Base-by-base conservation (phyloP, 345 rosid genomes). In the Gossypium mustelinum region DNA sequence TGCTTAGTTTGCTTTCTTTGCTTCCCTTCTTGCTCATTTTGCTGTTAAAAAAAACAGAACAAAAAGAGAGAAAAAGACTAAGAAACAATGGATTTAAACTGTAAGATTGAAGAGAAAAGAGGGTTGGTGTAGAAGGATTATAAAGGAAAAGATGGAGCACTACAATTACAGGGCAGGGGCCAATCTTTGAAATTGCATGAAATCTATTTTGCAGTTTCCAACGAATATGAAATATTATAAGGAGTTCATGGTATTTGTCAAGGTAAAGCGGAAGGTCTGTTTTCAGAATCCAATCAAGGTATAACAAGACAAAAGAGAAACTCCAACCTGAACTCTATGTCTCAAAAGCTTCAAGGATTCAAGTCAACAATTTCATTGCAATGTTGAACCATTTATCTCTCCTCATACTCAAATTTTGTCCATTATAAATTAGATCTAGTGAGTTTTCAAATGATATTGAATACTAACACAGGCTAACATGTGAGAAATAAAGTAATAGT, bases 1-100 rank as follows among this genome's bases (percentile, higher is more conserved):
- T 85, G 79, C 58, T 59, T 3, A 90, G 39, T 65, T 80, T 90
- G 70, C 73, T 80, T 6, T 73, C 75, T 71, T 79, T 81, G 63
- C 67, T 72, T 9, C 20, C 62, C 52, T 70, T 81, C 64, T 59
- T 66, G 70, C 20, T 61, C 82, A 80, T 76, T 11, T 17, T 73
- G 58, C 7, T 11, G 14, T 44, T 43, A 1, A 11, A 47, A 8
- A 34, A 34, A 34, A 29, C 34, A 29, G 39, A 34, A 34, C 39
- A 34, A 34, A 34, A 4, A 34, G 39, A 34, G 1, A 4, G 39
- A 34, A 34, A 63, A 9, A 20, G 17, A 45, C 3, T 18, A 34
- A 34, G 17, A 54, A 70, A 4, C 10, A 70, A 70, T 2, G 4
- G 48, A 25, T 17, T 8, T 27, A 8, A 16, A 11, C 51, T 17